Evolutionary conservation across 129 eudicot species (phyloP).

Genomic region (Chrysanthemum lavandulifolium): DNA sequence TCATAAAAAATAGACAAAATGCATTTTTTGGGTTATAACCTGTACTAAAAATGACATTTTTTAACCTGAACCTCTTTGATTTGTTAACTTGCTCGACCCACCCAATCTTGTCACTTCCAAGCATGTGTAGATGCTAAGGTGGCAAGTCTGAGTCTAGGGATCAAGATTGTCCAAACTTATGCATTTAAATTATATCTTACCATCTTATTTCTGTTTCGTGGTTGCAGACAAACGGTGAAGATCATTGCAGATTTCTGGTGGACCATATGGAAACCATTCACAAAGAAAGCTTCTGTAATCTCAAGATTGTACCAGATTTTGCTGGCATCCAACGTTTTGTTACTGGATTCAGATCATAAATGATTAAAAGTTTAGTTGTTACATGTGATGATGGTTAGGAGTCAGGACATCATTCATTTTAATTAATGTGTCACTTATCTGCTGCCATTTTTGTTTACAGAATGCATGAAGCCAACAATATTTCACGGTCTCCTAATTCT

Average conservation of each 20-base stretch:
- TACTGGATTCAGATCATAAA: slow-evolving; percentile 56
- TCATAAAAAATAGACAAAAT: no score
- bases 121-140: no score
- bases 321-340: slow-evolving; percentile 79
- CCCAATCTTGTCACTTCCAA: no score
- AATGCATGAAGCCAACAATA: no score
- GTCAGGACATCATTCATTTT: neutral
- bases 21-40: no score
- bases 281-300: slow-evolving; percentile 40
- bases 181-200: neutral
- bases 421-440: neutral
- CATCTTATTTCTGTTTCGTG: slow-evolving; percentile 19
- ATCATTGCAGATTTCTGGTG: slow-evolving; percentile 70
- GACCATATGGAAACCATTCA: slow-evolving; percentile 50
- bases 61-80: no score
- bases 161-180: neutral
- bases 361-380: neutral
- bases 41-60: neutral
- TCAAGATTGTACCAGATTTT: slow-evolving; percentile 62
- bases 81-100: no score
- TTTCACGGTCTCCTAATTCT: no score
- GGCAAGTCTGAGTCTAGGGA: no score
- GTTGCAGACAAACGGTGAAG: slow-evolving; percentile 83
- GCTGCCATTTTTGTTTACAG: neutral
- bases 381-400: neutral